Conservation (phyloP, 495 filamentous ascomycete genomes). For the Amphirosellinia nigrospora region DNA sequence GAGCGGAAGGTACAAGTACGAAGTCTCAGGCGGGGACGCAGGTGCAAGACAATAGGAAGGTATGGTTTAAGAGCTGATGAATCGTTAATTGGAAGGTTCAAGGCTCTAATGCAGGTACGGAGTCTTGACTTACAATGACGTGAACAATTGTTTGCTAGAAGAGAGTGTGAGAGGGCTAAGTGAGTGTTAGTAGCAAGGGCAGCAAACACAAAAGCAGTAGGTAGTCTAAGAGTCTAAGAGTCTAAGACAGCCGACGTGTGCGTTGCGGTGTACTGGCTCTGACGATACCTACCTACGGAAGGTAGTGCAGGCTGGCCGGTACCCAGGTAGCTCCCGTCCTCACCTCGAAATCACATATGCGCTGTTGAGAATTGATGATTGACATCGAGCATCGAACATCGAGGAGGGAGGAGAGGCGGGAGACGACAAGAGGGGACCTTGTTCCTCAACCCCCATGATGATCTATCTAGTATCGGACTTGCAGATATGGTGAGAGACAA, state of each 20-base stretch:
- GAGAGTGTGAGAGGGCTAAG: slow-evolving; percentile 11
- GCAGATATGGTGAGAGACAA: slow-evolving; percentile 18
- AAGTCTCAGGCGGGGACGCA: not conserved
- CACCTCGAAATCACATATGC: not conserved
- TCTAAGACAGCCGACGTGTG: slow-evolving; percentile 1
- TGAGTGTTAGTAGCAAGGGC: not conserved
- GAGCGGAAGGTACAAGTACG: not conserved
- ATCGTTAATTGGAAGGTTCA: slow-evolving; percentile 33
- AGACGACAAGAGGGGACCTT: slow-evolving; percentile 9
- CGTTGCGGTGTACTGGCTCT: not conserved
- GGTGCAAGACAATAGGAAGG: not conserved
- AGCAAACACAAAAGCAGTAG: not conserved
- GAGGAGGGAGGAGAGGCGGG: not conserved
- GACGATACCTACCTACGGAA: not conserved
- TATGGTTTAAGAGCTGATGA: slow-evolving; percentile 32
- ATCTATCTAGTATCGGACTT: slow-evolving; percentile 4
- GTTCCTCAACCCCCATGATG: not conserved
- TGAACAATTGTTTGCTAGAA: slow-evolving; percentile 27
- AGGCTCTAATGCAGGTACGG: not conserved
- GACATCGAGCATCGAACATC: no score
- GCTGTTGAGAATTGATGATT: slow-evolving; percentile 11
- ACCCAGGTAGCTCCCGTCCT: not conserved
- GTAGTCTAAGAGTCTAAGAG: not conserved
- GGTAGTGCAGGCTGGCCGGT: not conserved
- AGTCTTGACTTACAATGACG: slow-evolving; percentile 40